Base-by-base conservation (phyloP, 805 yeast species). In the Kodamaea jinghongensis region DNA sequence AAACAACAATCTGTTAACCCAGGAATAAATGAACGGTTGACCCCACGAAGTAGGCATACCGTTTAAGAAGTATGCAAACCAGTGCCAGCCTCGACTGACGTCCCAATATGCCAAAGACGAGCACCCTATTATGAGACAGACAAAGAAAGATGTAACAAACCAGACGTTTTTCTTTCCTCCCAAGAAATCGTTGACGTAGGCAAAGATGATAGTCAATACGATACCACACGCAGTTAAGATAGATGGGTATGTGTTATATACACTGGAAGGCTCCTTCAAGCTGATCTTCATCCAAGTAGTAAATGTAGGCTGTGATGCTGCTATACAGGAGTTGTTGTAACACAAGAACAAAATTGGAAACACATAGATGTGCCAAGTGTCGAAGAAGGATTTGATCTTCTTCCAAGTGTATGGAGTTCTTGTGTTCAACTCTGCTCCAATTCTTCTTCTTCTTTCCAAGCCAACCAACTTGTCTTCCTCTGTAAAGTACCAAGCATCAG, bases 21-120 rank as follows among this genome's bases (percentile, higher is more conserved):
- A 78, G 2, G 79, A 63, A 44, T 70, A 77, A 10, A 76, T 73
- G 46, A 73, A 66, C 2, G 81, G 81, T 56, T 75, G 81, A 1
- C 79, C 82, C 71, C 70, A 70, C 3, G 73, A 51, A 0, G 71
- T 59, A 7, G 79, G 78, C 11, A 71, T 52, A 2, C 77, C 76
- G 3, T 70, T 54, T 34, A 76, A 45, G 46, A 68, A 75, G 52
- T 74, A 79, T 10, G 71, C 60, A 7, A 71, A 56, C 76, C 79
- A 76, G 42, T 75, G 78, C 27, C 70, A 64, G 1, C 73, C 74
- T 9, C 48, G 54, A 1, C 78, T 75, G 20, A 76, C 66, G 31
- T 71, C 47, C 81, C 81, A 78, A 9, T 47, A 56, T 0, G 78
- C 65, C 34, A 76, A 56, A 3, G 70, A 51, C 4, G 70, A 55